Evolutionary conservation across 805 yeast species (phyloP).

Genomic region (Candida sanyiensis): DNA sequence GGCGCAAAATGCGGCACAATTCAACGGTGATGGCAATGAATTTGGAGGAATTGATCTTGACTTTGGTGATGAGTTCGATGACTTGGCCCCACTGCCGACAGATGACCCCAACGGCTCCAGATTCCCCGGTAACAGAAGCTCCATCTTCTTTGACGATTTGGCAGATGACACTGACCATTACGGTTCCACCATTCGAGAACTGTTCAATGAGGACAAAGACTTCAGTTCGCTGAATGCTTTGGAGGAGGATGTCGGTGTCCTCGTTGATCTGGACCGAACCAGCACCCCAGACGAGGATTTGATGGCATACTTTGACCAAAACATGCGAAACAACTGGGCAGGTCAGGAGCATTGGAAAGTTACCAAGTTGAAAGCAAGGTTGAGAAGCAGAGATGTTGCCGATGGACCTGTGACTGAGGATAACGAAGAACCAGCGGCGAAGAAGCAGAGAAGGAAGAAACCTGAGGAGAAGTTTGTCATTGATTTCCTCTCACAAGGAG

Average conservation of each 20-base stretch:
- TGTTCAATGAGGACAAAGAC: conserved; percentile 21
- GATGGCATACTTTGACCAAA: conserved; percentile 75
- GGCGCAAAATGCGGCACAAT: conserved; percentile 6
- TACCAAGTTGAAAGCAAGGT: conserved; percentile 40
- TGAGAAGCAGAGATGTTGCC: background rate
- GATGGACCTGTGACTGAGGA: background rate
- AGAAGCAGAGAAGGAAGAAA: conserved; percentile 17
- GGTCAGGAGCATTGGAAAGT: conserved; percentile 95
- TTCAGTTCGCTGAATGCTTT: conserved; percentile 13
- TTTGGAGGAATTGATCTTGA: too few species aligned
- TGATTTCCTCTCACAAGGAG: conserved; percentile 35
- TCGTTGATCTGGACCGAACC: conserved; percentile 13
- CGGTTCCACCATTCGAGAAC: conserved; percentile 23
- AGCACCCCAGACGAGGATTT: conserved; percentile 50
- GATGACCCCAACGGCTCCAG: conserved; percentile 15
- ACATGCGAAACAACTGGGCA: conserved; percentile 69
- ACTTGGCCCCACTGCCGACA: background rate
- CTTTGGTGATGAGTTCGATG: conserved; percentile 11
- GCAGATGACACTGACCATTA: conserved; percentile 22
- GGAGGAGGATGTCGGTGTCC: conserved; percentile 17
- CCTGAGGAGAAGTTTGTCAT: conserved; percentile 31
- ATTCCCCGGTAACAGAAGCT: conserved; percentile 23
- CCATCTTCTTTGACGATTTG: conserved; percentile 23
- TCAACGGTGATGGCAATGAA: conserved; percentile 14
- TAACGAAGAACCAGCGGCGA: background rate